These are phyloP conservation scores for Beauveria medogensis DNA, from an alignment of 2,329 filamentous ascomycete genomes.

Conservation along the genomic window DNA sequence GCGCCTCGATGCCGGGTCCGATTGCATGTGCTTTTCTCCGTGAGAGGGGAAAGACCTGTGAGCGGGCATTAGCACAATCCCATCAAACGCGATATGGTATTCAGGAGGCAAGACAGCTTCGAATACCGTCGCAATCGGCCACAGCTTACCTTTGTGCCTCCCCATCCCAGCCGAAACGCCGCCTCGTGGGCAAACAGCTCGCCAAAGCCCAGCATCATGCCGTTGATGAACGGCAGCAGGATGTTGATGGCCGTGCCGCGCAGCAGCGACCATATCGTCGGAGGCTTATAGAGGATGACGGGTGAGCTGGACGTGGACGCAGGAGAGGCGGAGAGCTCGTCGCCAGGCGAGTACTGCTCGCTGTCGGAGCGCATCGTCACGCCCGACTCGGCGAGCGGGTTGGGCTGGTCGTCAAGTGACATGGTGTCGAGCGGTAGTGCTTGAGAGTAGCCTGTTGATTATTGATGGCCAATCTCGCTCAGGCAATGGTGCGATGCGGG, in stretches of 20 bases:
- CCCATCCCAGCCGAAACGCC: slow-evolving; percentile 88
- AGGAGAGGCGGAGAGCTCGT: slow-evolving; percentile 53
- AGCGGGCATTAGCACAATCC: background rate
- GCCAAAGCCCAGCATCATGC: slow-evolving; percentile 95
- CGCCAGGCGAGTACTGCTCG: slow-evolving; percentile 67
- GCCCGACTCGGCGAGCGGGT: slow-evolving; percentile 61
- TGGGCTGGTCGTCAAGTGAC: slow-evolving; percentile 23
- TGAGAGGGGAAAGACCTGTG: slow-evolving; percentile 48
- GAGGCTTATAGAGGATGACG: slow-evolving; percentile 80
- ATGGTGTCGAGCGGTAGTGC: background rate
- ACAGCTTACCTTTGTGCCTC: slow-evolving; percentile 77
- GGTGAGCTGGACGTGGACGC: slow-evolving; percentile 49
- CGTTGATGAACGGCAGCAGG: slow-evolving; percentile 92
- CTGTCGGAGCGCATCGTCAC: slow-evolving; percentile 76
- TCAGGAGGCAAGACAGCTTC: background rate
- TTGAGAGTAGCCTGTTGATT: too few species aligned
- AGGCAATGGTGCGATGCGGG: too few species aligned
- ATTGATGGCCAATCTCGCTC: too few species aligned
- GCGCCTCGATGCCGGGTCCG: slow-evolving; percentile 76
- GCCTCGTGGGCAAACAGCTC: slow-evolving; percentile 95
- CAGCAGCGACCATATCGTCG: slow-evolving; percentile 76
- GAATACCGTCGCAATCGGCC: background rate
- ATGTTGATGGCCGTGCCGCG: slow-evolving; percentile 92
- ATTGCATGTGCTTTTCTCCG: slow-evolving; percentile 58
- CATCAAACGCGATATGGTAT: too few species aligned